Conservation (phyloP, 2,329 filamentous ascomycete species). For the Pyricularia pennisetigena region DNA sequence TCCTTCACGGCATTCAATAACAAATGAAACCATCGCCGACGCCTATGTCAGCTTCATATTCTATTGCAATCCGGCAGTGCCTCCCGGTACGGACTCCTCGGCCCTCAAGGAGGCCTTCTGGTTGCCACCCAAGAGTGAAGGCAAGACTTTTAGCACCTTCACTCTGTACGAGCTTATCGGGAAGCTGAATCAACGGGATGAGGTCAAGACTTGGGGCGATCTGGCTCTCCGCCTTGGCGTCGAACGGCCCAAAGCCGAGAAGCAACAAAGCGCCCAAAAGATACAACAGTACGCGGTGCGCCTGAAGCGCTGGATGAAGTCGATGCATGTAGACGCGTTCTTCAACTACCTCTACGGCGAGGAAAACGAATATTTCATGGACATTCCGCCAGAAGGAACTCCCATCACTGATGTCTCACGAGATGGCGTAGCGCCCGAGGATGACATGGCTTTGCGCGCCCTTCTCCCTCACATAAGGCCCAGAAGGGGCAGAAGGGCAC, state of each 20-base stretch:
- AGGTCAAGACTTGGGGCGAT: constrained; percentile 84
- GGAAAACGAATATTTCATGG: constrained; percentile 67
- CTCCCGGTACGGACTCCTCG: constrained; percentile 56
- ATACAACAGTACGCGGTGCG: constrained; percentile 91
- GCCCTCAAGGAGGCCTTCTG: constrained; percentile 69
- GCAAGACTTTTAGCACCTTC: constrained; percentile 75
- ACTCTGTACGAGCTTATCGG: constrained; percentile 68
- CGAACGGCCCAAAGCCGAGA: constrained; percentile 69
- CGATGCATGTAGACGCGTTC: constrained; percentile 90
- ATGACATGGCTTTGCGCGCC: constrained; percentile 53
- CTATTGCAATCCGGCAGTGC: constrained; percentile 79
- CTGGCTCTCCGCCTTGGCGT: constrained; percentile 81
- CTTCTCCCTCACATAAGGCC: constrained; percentile 67
- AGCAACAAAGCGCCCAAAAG: constrained; percentile 84
- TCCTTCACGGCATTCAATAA: constrained; percentile 55
- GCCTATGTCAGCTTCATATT: constrained; percentile 79
- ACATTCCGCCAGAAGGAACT: constrained; percentile 53
- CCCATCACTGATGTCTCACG: constrained; percentile 28
- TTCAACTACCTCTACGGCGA: constrained; percentile 82
- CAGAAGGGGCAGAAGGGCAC: constrained; percentile 52
- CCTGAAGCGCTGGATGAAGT: constrained; percentile 95
- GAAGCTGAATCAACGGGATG: constrained; percentile 66
- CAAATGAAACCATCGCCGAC: constrained; percentile 63
- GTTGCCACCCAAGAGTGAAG: constrained; percentile 74
- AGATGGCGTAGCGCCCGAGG: constrained; percentile 26